A percentile compares a stretch with the other conserved stretches of the same genome.
These are phyloP conservation scores for Trichoderma afroharzianum DNA, from an alignment of 2,329 filamentous ascomycete genomes.

Conservation along the genomic window DNA sequence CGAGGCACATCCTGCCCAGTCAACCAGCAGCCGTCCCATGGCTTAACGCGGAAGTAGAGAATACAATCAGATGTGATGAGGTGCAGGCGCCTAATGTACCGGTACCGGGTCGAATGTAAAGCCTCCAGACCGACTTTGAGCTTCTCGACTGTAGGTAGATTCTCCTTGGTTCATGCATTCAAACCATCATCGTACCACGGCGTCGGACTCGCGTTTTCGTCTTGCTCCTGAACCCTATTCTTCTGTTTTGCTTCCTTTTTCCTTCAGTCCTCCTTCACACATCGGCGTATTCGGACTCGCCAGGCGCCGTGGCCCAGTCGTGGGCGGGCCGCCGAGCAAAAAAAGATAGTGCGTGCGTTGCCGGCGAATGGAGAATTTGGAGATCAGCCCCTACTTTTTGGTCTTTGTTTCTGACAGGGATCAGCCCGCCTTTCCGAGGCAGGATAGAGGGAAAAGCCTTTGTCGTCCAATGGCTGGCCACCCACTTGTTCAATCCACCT, in stretches of 20 bases:
- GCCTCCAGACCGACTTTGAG: neutral
- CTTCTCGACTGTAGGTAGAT: neutral
- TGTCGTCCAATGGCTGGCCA: constrained; percentile 5
- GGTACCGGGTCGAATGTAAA: neutral
- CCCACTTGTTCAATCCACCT: neutral
- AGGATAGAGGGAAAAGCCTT: neutral
- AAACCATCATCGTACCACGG: neutral
- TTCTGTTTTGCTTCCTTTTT: neutral
- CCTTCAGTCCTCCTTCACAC: neutral
- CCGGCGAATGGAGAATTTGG: constrained; percentile 6
- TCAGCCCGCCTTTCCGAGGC: constrained; percentile 15
- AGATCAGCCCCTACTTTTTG: neutral
- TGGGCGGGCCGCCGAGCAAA: constrained; percentile 7
- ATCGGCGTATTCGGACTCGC: constrained; percentile 17
- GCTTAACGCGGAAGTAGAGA: neutral
- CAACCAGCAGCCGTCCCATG: neutral
- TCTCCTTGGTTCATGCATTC: neutral
- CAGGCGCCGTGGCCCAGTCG: neutral
- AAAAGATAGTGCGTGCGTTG: neutral
- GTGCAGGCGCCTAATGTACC: neutral
- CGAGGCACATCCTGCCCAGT: neutral
- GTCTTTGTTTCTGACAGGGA: neutral
- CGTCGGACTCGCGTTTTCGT: neutral
- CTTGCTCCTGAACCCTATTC: neutral
- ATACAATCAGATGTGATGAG: neutral